Base-by-base conservation (phyloP, 768 basidiomycete species). In the Dioszegia hungarica region DNA sequence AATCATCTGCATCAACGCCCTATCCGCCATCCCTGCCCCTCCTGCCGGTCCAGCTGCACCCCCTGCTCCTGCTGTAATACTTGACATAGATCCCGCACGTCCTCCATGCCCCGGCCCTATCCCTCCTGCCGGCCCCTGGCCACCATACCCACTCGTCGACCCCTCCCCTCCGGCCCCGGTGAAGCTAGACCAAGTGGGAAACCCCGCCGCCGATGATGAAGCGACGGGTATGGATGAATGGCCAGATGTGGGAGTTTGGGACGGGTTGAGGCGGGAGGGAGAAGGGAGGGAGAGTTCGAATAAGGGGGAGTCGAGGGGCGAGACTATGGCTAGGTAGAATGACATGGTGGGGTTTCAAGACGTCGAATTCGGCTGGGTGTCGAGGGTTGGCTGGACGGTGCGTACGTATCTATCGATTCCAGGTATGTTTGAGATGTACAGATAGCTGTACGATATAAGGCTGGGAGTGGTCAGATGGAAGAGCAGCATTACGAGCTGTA, bases 1-100 rank as follows among this genome's bases (percentile, higher is more conserved):
- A 70, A 98, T 91, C 89, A 99, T 95, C 80, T 98, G 94, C 68
- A 93, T 89, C 57, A 99, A 90, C 82, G 95, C 91, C 51, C 72
- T 72, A n/a, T 76, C 73, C 90, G 88, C 77, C 87, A 87, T 14
- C 87, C 89, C 5, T 87, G 86, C 11, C 17, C 45, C 44, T 20
- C 56, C 61, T n/a, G 9, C 47, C 17, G 87, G 89, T 76, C 88
- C 84, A 64, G 38, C 47, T 41, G 31, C 20, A 22, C 83, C 25
- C 2, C 39, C 40, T 31, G 10, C 15, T 31, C 38, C 40, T 9
- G 24, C 28, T n/a, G 80, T 31, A 82, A 82, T 11, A 79, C 80
- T 17, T 84, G 85, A n/a, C 39, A 22, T 1, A n/a, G 34, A 22
- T 49, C 55, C 52, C 22, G 47, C 59, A n/a, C n/a, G n/a, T n/a